Conservation (phyloP, 148 eudicot species). For the Rhododendron henanense region DNA sequence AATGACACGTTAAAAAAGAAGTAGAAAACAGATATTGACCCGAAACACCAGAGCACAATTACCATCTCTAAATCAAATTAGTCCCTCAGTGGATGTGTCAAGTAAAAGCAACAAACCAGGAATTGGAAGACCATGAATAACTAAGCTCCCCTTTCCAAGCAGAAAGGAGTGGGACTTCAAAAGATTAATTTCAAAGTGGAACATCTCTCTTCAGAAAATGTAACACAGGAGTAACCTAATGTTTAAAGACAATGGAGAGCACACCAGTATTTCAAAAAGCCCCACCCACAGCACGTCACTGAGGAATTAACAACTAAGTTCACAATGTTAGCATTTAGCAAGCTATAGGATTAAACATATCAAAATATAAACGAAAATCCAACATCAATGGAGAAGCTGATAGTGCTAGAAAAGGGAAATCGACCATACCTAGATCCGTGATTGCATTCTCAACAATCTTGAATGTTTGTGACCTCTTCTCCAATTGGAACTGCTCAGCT, state of each 20-base stretch:
- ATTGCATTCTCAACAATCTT: conserved; percentile 47
- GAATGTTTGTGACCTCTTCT: conserved; percentile 41
- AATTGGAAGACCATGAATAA: neutral
- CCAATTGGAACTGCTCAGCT: conserved; percentile 31
- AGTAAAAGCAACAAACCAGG: neutral
- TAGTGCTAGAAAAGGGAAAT: neutral
- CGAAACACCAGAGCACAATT: neutral
- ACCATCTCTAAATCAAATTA: neutral
- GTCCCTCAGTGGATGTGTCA: neutral
- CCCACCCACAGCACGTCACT: neutral
- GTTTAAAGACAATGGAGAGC: neutral
- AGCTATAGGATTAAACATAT: neutral
- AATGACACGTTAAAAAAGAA: neutral
- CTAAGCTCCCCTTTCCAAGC: neutral
- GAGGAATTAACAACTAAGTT: neutral
- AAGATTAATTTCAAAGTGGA: neutral
- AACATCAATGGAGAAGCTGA: neutral
- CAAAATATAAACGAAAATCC: neutral
- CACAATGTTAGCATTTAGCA: neutral
- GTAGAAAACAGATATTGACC: neutral
- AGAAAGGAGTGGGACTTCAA: neutral
- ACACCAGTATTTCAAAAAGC: neutral
- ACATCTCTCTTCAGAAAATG: neutral
- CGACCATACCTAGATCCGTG: conserved; percentile 42
- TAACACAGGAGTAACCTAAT: neutral